phyloP scores from a whole-genome alignment of 345 rosid genomes.

The Arabidopsis arenosa region DNA sequence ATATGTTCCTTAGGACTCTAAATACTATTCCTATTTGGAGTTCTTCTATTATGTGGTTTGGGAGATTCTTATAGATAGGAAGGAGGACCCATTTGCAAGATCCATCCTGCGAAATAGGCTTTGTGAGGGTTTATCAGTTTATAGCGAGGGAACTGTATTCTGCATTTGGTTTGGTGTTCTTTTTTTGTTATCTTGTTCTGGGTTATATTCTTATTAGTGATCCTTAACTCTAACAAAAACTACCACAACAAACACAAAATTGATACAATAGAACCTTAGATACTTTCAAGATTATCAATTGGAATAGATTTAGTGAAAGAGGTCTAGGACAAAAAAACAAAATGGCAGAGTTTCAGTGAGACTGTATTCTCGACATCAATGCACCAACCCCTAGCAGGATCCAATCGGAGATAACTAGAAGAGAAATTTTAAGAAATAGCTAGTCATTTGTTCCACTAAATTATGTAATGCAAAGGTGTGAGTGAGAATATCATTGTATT shows the following conservation, averaged over 20 bases:
- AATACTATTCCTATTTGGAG: neutral
- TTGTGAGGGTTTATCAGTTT: neutral
- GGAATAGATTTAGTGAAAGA: neutral
- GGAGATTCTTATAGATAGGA: neutral
- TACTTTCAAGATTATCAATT: neutral
- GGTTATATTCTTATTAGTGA: neutral
- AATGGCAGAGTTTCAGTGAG: neutral
- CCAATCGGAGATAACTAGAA: neutral
- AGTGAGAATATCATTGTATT: neutral
- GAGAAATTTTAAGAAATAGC: neutral
- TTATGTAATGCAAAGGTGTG: neutral
- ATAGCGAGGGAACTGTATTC: neutral
- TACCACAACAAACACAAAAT: slow-evolving; percentile 8
- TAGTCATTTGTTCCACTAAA: neutral
- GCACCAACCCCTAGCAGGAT: neutral
- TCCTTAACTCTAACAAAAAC: slow-evolving; percentile 2
- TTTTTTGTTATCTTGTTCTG: neutral
- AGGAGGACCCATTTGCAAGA: neutral
- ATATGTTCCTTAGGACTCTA: neutral
- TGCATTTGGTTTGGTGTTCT: neutral
- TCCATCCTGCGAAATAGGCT: neutral
- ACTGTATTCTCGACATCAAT: neutral
- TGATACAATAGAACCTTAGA: neutral
- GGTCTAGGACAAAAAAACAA: neutral
- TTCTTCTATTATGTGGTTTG: neutral